Evolutionary conservation across 352 stramenopile genomes (phyloP).

Genomic region (Globisporangium middletonii): DNA sequence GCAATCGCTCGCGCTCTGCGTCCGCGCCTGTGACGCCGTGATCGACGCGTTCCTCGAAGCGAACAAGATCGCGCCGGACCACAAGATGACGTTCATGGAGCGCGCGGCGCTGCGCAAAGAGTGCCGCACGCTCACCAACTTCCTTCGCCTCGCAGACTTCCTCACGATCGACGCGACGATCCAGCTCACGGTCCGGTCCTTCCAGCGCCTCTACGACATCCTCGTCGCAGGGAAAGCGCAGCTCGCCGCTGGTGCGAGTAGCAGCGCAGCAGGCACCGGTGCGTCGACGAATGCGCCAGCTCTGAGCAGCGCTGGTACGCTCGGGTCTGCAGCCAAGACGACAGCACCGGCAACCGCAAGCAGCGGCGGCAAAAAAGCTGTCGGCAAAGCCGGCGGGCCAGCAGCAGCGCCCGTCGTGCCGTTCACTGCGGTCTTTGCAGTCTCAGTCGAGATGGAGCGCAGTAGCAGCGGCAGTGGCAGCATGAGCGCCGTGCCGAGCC

Average conservation of each 20-base stretch:
- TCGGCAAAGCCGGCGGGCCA: not conserved
- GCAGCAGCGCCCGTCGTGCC: conserved; percentile 12
- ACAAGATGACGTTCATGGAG: conserved; percentile 98
- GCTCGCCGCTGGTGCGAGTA: conserved; percentile 1
- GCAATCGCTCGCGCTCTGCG: conserved; percentile 75
- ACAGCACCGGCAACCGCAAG: not conserved
- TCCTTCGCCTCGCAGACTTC: conserved; percentile 91
- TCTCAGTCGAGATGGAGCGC: conserved; percentile 59
- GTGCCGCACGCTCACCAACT: conserved; percentile 89
- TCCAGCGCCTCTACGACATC: conserved; percentile 50
- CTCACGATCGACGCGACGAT: conserved; percentile 87
- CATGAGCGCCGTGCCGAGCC: conserved; percentile 49
- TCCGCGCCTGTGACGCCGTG: conserved; percentile 88
- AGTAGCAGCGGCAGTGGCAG: conserved; percentile 1
- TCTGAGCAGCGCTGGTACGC: no score
- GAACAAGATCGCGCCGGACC: conserved; percentile 91
- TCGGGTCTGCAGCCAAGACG: not conserved
- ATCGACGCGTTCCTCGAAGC: conserved; percentile 88
- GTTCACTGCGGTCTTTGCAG: conserved; percentile 54
- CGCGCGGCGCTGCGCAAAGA: conserved; percentile 87
- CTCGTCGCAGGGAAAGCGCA: conserved; percentile 45
- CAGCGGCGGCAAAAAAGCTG: conserved; percentile 1
- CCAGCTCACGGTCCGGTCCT: conserved; percentile 79
- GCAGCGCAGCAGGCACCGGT: not conserved
- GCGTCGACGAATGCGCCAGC: not conserved